phyloP scores from a whole-genome alignment of 805 yeast genomes.

The Metschnikowia baotianmanensis region DNA sequence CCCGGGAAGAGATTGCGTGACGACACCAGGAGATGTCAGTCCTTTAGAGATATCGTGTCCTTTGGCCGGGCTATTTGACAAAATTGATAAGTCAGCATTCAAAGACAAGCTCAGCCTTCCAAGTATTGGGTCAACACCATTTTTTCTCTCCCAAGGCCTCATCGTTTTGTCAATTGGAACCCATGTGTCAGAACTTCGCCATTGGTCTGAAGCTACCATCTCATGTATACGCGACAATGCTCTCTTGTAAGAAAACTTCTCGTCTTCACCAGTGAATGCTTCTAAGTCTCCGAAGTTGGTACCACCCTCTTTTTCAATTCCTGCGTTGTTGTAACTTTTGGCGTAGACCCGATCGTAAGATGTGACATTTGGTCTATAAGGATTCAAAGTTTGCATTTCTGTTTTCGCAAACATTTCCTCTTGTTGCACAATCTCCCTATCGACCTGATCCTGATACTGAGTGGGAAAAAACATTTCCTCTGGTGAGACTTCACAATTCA shows the following conservation, averaged over 20 bases:
- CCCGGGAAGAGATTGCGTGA: slow-evolving; percentile 21
- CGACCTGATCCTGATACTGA: slow-evolving; percentile 24
- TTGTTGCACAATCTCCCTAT: slow-evolving; percentile 50
- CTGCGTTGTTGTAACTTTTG: slow-evolving; percentile 16
- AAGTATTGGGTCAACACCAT: neutral
- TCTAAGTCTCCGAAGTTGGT: slow-evolving; percentile 44
- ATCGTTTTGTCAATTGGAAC: slow-evolving; percentile 47
- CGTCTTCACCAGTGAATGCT: slow-evolving; percentile 76
- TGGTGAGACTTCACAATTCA: slow-evolving; percentile 49
- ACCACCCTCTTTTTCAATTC: neutral
- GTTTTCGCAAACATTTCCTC: slow-evolving; percentile 72
- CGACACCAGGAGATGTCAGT: slow-evolving; percentile 25
- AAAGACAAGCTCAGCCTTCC: neutral
- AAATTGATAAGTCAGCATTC: neutral
- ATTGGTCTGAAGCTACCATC: slow-evolving; percentile 51
- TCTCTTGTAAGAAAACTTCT: slow-evolving; percentile 66
- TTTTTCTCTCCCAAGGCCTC: slow-evolving; percentile 55
- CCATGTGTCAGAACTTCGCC: slow-evolving; percentile 54
- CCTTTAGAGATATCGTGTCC: slow-evolving; percentile 10
- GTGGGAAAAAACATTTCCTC: slow-evolving; percentile 64
- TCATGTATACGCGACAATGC: slow-evolving; percentile 66
- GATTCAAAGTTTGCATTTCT: slow-evolving; percentile 54
- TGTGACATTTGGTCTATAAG: slow-evolving; percentile 68
- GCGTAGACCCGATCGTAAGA: slow-evolving; percentile 53
- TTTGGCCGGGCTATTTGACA: slow-evolving; percentile 10